Conservation (phyloP, 768 basidiomycete genomes). For the Neoboletus brunneissimus region DNA sequence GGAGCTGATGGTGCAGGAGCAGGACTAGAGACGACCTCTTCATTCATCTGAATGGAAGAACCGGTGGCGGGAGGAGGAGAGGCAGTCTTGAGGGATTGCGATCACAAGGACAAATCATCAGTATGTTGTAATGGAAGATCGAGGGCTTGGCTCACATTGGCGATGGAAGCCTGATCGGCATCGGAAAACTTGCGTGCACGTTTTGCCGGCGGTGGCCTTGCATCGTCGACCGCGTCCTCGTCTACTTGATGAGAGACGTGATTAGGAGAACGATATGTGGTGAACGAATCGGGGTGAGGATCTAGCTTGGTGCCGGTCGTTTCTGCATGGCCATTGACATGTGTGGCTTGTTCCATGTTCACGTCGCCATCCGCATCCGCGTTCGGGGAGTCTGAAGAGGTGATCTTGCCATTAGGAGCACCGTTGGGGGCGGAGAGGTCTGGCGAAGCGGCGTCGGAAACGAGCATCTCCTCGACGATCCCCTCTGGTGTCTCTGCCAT, state of each 20-base stretch:
- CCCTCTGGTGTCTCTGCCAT: constrained; percentile 41
- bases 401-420: constrained; percentile 25
- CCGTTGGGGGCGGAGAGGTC: constrained; percentile 1
- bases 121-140: constrained; percentile 51
- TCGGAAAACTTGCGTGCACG: constrained; percentile 74
- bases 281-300: constrained; percentile 34
- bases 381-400: constrained; percentile 30
- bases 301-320: constrained; percentile 1
- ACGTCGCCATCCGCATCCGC: constrained; percentile 31
- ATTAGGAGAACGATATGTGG: constrained; percentile 34
- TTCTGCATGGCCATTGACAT: constrained; percentile 27
- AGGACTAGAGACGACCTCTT: constrained; percentile 22
- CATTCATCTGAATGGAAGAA: constrained; percentile 33
- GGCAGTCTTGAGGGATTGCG: constrained; percentile 52
- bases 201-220: constrained; percentile 78
- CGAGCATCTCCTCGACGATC: constrained; percentile 14
- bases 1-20: constrained; percentile 3
- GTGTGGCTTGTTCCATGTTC: constrained; percentile 26
- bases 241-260: constrained; percentile 30
- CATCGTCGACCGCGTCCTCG: constrained; percentile 42
- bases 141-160: constrained; percentile 60
- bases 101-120: constrained; percentile 38
- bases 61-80: constrained; percentile 69
- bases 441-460: constrained; percentile 15
- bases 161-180: constrained; percentile 68